Percentiles rank a stretch among this genome's conserved stretches.
These are phyloP conservation scores for Eutrema yunnanense DNA, from an alignment of 345 rosid species.

Conservation along the genomic window DNA sequence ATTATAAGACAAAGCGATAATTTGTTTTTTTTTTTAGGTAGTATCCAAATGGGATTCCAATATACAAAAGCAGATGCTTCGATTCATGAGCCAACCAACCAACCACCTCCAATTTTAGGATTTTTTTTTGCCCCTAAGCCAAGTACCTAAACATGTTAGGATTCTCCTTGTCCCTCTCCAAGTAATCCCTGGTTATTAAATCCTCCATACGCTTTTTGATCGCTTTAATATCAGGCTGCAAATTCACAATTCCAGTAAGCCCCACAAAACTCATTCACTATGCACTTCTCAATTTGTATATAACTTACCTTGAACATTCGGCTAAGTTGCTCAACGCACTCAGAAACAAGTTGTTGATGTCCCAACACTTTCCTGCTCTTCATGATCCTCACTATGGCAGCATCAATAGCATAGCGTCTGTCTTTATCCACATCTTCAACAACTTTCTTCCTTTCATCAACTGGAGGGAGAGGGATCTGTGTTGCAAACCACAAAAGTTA, in stretches of 20 bases:
- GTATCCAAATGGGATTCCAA: conserved; percentile 17
- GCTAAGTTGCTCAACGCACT: conserved; percentile 90
- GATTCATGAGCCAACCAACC: background rate
- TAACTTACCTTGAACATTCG: conserved; percentile 86
- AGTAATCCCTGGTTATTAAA: conserved; percentile 73
- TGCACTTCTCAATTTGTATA: background rate
- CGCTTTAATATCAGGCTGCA: conserved; percentile 94
- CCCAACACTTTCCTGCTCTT: conserved; percentile 83
- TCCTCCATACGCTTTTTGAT: conserved; percentile 96
- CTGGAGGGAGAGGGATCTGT: conserved; percentile 90
- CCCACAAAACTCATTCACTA: background rate
- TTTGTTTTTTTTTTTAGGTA: background rate
- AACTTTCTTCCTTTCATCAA: conserved; percentile 90
- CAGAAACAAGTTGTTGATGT: conserved; percentile 76
- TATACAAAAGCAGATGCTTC: conserved; percentile 25
- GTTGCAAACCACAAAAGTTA: background rate
- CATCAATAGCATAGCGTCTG: conserved; percentile 88
- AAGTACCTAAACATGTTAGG: conserved; percentile 65
- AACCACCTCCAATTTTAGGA: background rate
- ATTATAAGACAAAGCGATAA: background rate
- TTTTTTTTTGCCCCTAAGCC: conserved; percentile 37
- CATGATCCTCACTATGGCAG: conserved; percentile 97
- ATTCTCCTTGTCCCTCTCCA: conserved; percentile 89
- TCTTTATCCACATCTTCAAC: conserved; percentile 94
- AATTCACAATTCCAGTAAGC: background rate